phyloP scores from a whole-genome alignment of 1,284 basidiomycete genomes.

The Wolfiporia cocos region DNA sequence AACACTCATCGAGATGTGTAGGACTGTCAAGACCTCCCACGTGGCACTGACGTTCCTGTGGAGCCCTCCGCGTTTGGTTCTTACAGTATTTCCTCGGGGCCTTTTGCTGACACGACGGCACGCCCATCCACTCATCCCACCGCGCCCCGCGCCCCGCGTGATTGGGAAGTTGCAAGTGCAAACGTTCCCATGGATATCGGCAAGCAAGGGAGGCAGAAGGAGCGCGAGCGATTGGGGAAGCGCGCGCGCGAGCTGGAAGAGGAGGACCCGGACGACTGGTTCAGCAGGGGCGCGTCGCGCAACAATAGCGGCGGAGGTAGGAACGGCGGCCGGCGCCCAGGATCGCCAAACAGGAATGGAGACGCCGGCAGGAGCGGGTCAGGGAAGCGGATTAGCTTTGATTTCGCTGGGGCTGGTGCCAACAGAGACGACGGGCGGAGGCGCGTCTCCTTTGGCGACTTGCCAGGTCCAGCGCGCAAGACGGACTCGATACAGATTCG shows the following conservation, averaged over 20 bases:
- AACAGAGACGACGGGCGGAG: conserved; percentile 10
- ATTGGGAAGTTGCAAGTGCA: conserved; percentile 25
- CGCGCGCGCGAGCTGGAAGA: conserved; percentile 40
- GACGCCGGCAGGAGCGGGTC: conserved; percentile 7
- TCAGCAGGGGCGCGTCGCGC: conserved; percentile 25
- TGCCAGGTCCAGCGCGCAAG: conserved; percentile 21
- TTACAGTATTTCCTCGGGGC: conserved; percentile 64
- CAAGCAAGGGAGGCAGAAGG: conserved; percentile 52
- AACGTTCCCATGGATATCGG: conserved; percentile 56
- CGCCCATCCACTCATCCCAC: conserved; percentile 8
- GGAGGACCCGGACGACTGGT: conserved; percentile 60
- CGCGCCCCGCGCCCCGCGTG: conserved; percentile 19
- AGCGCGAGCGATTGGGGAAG: conserved; percentile 48
- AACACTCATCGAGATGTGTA: conserved; percentile 22
- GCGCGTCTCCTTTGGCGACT: conserved; percentile 15
- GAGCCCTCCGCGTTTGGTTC: conserved; percentile 75
- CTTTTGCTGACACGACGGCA: conserved; percentile 52
- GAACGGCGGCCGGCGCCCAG: conserved; percentile 3
- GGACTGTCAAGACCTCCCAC: conserved; percentile 65
- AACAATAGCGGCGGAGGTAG: conserved; percentile 4
- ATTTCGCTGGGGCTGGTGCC: conserved; percentile 20
- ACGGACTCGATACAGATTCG: conserved; percentile 24
- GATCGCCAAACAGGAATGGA: conserved; percentile 7
- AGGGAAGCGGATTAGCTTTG: conserved; percentile 34
- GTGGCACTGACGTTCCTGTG: conserved; percentile 40